Conservation (phyloP, 306 rosid genomes). For the Quercus parvula region DNA sequence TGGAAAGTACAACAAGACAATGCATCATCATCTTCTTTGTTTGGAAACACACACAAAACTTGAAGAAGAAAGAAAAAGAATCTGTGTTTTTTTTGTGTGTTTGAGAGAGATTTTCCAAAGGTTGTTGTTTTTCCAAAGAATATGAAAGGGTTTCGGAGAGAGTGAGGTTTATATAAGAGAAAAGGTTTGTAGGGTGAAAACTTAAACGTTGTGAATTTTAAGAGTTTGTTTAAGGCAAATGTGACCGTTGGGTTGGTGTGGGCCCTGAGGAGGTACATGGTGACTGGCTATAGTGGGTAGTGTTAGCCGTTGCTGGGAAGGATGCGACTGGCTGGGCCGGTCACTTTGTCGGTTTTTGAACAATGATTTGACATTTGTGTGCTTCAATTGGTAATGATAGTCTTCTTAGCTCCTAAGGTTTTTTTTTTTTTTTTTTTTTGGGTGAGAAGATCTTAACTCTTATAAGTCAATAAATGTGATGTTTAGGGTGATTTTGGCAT, state of each 20-base stretch:
- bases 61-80: not conserved
- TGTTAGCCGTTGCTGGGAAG: conserved; percentile 53
- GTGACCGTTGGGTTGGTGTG: conserved; percentile 58
- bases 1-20: conserved; percentile 20
- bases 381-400: no score
- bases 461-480: no score
- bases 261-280: not conserved
- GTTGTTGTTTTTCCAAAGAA: not conserved
- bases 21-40: conserved; percentile 20
- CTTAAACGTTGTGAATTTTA: conserved; percentile 1
- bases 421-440: not conserved
- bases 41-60: not conserved
- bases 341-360: not conserved
- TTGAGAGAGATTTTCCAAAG: not conserved
- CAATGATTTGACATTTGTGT: not conserved
- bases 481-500: no score
- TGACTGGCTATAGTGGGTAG: conserved; percentile 41
- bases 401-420: no score
- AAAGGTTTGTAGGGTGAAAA: not conserved
- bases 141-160: not conserved
- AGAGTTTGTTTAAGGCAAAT: not conserved
- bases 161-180: conserved; percentile 23
- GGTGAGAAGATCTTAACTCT: no score
- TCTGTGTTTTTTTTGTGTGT: not conserved
- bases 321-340: conserved; percentile 19